Conservation (phyloP, 2,329 filamentous ascomycete genomes). For the Capronia americana region DNA sequence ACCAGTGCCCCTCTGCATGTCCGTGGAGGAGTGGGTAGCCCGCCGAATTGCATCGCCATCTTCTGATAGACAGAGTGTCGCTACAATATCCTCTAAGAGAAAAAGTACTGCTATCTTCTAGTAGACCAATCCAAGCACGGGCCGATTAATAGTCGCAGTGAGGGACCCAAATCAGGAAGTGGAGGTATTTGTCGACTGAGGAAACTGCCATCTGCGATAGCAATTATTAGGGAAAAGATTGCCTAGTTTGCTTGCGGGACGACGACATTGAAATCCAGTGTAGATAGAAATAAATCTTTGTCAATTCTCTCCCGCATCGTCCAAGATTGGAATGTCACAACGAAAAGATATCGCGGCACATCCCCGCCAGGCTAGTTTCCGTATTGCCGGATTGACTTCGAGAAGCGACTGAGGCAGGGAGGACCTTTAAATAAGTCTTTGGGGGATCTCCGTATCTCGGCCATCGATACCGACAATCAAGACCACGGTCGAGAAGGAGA, state of each 20-base stretch:
- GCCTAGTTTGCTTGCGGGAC: no score
- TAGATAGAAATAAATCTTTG: neutral
- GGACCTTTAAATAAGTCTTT: neutral
- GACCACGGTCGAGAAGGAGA: neutral
- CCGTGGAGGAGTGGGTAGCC: conserved; percentile 35
- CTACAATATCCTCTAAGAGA: no score
- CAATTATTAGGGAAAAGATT: neutral
- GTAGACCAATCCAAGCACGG: neutral
- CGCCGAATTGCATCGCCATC: conserved; percentile 36
- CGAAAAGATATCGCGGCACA: conserved; percentile 4
- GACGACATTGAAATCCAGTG: neutral
- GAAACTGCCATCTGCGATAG: neutral
- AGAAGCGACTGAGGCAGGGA: neutral
- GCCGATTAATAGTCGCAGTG: neutral
- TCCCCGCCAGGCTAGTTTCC: conserved; percentile 7
- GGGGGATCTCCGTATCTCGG: neutral
- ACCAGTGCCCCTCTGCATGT: conserved; percentile 44
- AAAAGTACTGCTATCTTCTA: neutral
- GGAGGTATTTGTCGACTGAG: no score
- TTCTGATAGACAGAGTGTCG: conserved; percentile 19
- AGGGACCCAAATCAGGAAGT: neutral
- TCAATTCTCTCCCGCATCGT: neutral
- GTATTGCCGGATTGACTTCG: conserved; percentile 3
- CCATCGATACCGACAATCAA: neutral
- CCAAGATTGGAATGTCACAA: conserved; percentile 10